Percentiles rank a stretch among this genome's conserved stretches.
phyloP scores from a whole-genome alignment of 805 yeast genomes.

The Pichia manshurica region DNA sequence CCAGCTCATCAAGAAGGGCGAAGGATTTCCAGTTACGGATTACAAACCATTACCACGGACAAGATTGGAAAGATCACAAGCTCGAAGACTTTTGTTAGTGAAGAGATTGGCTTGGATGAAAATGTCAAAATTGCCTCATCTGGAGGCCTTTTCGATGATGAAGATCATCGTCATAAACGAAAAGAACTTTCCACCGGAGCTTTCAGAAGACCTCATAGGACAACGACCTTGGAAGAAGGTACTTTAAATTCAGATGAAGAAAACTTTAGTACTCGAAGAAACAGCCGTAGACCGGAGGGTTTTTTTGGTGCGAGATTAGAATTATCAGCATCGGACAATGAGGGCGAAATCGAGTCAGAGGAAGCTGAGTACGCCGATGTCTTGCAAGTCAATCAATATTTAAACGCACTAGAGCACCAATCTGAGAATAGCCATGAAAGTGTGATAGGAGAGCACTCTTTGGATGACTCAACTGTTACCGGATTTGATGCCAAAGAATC shows the following conservation, averaged over 20 bases:
- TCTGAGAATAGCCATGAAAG: no score
- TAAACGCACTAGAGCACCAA: no score
- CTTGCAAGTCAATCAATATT: no score
- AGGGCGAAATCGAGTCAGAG: no score
- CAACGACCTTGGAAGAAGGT: no score
- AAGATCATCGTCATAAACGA: neutral
- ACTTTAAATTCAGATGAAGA: no score
- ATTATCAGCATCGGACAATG: neutral
- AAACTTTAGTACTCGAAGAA: no score
- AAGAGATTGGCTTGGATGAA: neutral
- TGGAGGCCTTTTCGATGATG: conserved; percentile 7
- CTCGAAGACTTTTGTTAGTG: neutral
- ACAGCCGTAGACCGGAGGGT: neutral
- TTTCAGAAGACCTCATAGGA: no score
- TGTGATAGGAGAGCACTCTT: neutral
- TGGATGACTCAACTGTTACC: neutral
- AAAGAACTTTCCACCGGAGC: no score
- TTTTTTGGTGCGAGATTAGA: neutral
- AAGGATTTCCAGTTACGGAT: neutral
- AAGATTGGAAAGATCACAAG: conserved; percentile 4
- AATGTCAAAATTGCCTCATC: neutral
- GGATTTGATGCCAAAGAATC: neutral
- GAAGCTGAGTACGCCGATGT: no score
- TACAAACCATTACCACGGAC: neutral
- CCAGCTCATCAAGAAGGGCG: no score